phyloP scores from a whole-genome alignment of 2,329 filamentous ascomycete genomes.

The Epichloe festucae region DNA sequence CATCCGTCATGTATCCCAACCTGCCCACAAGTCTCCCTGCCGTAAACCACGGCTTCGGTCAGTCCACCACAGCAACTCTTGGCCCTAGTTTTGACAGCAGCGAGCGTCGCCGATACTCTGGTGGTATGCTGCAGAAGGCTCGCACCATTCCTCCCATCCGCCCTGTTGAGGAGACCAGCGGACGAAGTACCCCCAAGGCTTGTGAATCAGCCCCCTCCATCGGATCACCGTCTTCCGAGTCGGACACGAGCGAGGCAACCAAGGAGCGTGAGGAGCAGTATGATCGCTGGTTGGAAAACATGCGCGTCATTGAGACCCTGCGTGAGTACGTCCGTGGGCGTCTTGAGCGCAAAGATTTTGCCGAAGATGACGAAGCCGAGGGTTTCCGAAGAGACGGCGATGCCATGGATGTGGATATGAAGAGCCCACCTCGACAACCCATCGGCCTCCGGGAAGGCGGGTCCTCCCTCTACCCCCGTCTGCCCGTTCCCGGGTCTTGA shows the following conservation, averaged over 20 bases:
- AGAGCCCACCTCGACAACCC: conserved; percentile 16
- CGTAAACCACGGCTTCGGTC: conserved; percentile 56
- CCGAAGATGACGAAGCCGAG: conserved; percentile 17
- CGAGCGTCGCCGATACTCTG: conserved; percentile 52
- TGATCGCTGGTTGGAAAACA: conserved; percentile 53
- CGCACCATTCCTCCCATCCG: conserved; percentile 29
- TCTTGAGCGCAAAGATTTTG: conserved; percentile 43
- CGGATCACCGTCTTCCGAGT: conserved; percentile 42
- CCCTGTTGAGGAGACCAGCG: conserved; percentile 23
- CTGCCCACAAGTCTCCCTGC: conserved; percentile 43
- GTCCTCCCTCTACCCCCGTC: conserved; percentile 27
- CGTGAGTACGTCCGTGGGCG: conserved; percentile 44
- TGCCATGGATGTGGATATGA: conserved; percentile 25
- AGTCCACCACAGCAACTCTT: conserved; percentile 57
- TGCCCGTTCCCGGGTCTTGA: conserved; percentile 19
- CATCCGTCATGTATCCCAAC: conserved; percentile 60
- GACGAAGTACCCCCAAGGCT: conserved; percentile 30
- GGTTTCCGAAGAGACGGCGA: conserved; percentile 13
- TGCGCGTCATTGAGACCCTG: conserved; percentile 50
- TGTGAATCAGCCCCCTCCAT: conserved; percentile 31
- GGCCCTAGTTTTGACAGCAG: conserved; percentile 53
- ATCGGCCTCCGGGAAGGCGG: conserved; percentile 17
- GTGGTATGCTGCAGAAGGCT: conserved; percentile 52
- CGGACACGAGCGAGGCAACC: conserved; percentile 36
- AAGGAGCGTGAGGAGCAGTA: conserved; percentile 49